phyloP scores from a whole-genome alignment of 106 monocot genomes.

The Dendrobium nobile region DNA sequence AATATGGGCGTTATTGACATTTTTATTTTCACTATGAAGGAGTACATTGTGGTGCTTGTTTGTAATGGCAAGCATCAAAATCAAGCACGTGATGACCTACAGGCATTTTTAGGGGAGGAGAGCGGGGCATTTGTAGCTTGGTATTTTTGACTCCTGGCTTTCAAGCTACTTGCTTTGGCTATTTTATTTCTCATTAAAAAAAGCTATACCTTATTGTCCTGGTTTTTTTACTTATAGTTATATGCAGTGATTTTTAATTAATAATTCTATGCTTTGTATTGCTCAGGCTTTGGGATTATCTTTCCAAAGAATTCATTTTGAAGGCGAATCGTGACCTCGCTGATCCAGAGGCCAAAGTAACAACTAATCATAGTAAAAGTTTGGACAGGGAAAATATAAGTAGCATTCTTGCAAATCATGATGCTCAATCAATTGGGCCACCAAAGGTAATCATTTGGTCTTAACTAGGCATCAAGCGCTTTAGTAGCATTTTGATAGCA shows the following conservation, averaged over 20 bases:
- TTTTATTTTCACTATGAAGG: slow-evolving; percentile 30
- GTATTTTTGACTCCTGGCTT: slow-evolving; percentile 26
- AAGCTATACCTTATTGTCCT: not conserved
- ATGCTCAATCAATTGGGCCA: slow-evolving; percentile 3
- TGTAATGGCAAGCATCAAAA: slow-evolving; percentile 82
- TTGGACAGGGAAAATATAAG: slow-evolving; percentile 14
- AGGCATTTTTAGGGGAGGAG: slow-evolving; percentile 73
- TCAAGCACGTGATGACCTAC: slow-evolving; percentile 64
- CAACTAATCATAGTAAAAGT: slow-evolving; percentile 4
- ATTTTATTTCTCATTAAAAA: slow-evolving; percentile 4
- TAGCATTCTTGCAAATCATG: slow-evolving; percentile 6
- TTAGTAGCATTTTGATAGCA: not conserved
- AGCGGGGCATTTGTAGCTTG: slow-evolving; percentile 65
- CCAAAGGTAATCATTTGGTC: slow-evolving; percentile 20
- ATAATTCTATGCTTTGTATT: not conserved
- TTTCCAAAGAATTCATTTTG: slow-evolving; percentile 28
- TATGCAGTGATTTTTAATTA: not conserved
- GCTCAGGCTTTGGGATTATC: slow-evolving; percentile 74
- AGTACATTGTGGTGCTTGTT: slow-evolving; percentile 86
- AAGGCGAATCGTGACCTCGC: slow-evolving; percentile 7
- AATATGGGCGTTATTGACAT: not conserved
- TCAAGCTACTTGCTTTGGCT: not conserved
- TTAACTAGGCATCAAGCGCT: slow-evolving; percentile 5
- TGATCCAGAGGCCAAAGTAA: slow-evolving; percentile 13
- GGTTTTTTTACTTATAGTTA: not conserved